A percentile compares a stretch with the other conserved stretches of the same genome.
These are phyloP conservation scores for Acer campestre DNA, from an alignment of 345 rosid species.

Conservation along the genomic window DNA sequence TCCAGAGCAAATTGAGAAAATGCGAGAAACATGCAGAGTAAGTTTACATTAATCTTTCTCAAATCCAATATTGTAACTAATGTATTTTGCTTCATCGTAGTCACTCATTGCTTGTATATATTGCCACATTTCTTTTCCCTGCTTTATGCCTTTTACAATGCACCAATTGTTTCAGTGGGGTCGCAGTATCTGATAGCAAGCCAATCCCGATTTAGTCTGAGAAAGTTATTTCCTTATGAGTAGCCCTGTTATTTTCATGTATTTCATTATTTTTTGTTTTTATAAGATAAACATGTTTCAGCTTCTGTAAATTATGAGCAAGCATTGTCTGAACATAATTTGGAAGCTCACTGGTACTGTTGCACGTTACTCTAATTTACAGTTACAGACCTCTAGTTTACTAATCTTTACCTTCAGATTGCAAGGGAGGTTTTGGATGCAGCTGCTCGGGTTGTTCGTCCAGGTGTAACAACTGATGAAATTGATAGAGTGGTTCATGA, in stretches of 20 bases:
- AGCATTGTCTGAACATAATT: not conserved
- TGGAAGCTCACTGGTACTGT: not conserved
- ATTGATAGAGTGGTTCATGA: constrained; percentile 93
- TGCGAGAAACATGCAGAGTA: constrained; percentile 93
- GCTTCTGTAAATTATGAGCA: not conserved
- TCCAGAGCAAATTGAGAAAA: constrained; percentile 75
- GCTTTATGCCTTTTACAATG: not conserved
- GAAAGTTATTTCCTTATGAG: not conserved
- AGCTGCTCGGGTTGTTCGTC: constrained; percentile 71
- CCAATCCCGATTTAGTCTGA: not conserved
- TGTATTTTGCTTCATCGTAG: not conserved
- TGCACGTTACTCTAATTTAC: not conserved
- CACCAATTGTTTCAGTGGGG: not conserved
- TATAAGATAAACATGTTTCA: not conserved
- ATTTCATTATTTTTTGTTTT: not conserved
- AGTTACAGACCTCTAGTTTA: not conserved
- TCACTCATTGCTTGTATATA: not conserved
- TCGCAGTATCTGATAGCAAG: not conserved
- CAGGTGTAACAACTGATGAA: constrained; percentile 96
- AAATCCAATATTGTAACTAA: constrained; percentile 3
- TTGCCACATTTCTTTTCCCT: not conserved
- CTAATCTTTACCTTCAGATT: constrained; percentile 49
- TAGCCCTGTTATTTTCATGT: not conserved
- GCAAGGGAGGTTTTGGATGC: constrained; percentile 93
- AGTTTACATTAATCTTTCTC: constrained; percentile 26